These are phyloP conservation scores for Malassezia obtusa DNA, from an alignment of 1,284 basidiomycete genomes.

Conservation along the genomic window DNA sequence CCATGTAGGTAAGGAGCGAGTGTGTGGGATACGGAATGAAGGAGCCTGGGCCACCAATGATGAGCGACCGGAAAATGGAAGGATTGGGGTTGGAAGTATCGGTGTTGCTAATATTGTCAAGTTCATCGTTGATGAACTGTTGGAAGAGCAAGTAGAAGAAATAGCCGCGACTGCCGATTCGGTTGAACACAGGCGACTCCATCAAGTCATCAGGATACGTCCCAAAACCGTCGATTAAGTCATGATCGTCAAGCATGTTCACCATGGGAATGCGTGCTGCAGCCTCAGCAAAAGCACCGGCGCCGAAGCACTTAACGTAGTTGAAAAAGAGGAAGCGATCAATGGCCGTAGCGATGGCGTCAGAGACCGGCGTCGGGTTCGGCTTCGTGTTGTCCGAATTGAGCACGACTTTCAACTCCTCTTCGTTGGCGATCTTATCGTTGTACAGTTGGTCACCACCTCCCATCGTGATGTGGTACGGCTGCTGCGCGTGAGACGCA, in stretches of 20 bases:
- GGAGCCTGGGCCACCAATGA: slow-evolving; percentile 33
- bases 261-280: slow-evolving; percentile 74
- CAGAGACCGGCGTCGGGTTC: slow-evolving; percentile 58
- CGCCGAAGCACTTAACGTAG: slow-evolving; percentile 63
- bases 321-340: slow-evolving; percentile 70
- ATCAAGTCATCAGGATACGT: slow-evolving; percentile 53
- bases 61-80: slow-evolving; percentile 20
- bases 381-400: slow-evolving; percentile 61
- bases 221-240: slow-evolving; percentile 79
- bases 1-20: slow-evolving; percentile 37
- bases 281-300: slow-evolving; percentile 80
- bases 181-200: slow-evolving; percentile 38
- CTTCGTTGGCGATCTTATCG: slow-evolving; percentile 29
- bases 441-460: slow-evolving; percentile 52
- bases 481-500: slow-evolving; percentile 63
- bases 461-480: slow-evolving; percentile 75
- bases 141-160: slow-evolving; percentile 47
- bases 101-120: slow-evolving; percentile 25
- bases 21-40: slow-evolving; percentile 43
- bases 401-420: slow-evolving; percentile 65
- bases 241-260: slow-evolving; percentile 59
- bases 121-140: slow-evolving; percentile 38
- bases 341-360: slow-evolving; percentile 66
- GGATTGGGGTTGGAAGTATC: slow-evolving; percentile 23
- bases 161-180: slow-evolving; percentile 34